Base-by-base conservation (phyloP, 306 rosid species). In the Cercis canadensis region DNA sequence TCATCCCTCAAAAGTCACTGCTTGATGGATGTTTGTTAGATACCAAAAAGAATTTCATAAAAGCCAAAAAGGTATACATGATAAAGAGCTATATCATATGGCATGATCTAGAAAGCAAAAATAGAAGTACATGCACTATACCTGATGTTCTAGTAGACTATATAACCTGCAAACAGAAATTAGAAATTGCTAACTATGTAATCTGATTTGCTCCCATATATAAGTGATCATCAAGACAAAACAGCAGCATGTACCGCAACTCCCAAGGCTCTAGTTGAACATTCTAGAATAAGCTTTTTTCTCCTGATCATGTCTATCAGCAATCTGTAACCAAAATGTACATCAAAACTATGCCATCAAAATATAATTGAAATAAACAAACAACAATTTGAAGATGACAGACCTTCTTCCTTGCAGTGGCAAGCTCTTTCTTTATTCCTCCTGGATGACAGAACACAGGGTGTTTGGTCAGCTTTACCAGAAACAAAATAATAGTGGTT, bases 221-320 rank as follows among this genome's bases (percentile, higher is more conserved):
- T 13, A 62, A 55, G 53, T 59, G 65, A 73, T 16, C 65, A 53
- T 72, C 51, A 5, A 53, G 58, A 60, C 54, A 56, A 62, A 29
- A 17, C 39, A 62, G 70, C 59, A n/a, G 21, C 67, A 60, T 11
- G 41, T 8, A 57, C 52, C 79, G 18, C 56, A 11, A 62, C 67
- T 37, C 56, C 41, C n/a, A 9, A 67, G 57, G 57, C 69, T 50
- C 88, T 84, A 80, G 14, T 77, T 62, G 82, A 75, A 75, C 80
- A 75, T 67, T 68, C 62, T 75, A 45, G 75, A 67, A 14, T 75
- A 75, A 32, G 80, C 61, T 33, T 59, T 75, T n/a, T 67, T 75
- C 53, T 75, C 80, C 47, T 39, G 70, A 41, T 68, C 63, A 60
- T 13, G 80, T 51, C 70, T 59, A 58, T 67, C 80, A 59, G 70